These are phyloP conservation scores for Hemileia vastatrix DNA, from an alignment of 1,284 basidiomycete genomes.

Conservation along the genomic window DNA sequence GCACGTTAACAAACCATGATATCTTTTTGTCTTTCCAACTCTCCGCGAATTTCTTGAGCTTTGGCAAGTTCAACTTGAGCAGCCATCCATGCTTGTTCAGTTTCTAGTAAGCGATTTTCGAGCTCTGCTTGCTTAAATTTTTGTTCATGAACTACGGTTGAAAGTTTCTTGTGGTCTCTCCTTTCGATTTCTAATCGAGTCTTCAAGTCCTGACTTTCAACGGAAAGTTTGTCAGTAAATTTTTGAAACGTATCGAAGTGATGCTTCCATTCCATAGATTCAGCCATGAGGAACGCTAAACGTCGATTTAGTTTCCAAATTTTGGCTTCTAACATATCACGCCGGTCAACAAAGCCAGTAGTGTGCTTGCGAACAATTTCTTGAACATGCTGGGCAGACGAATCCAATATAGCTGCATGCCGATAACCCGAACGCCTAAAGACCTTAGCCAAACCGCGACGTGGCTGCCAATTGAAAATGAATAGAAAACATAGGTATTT, in stretches of 20 bases:
- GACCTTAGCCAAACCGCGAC: conserved; percentile 10
- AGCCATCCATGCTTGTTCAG: conserved; percentile 25
- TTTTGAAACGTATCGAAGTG: conserved; percentile 21
- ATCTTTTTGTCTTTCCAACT: conserved; percentile 28
- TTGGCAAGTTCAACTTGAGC: conserved; percentile 25
- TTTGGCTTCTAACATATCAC: conserved; percentile 29
- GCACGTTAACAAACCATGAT: conserved; percentile 25
- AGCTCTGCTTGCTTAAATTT: conserved; percentile 27
- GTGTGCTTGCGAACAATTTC: conserved; percentile 29
- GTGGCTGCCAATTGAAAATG: not conserved
- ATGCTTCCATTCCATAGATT: conserved; percentile 24
- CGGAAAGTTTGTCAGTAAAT: conserved; percentile 30
- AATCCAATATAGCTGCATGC: conserved; percentile 24
- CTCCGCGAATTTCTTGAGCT: conserved; percentile 24
- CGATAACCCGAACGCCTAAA: conserved; percentile 19
- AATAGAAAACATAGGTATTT: not conserved
- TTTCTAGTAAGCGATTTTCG: conserved; percentile 14
- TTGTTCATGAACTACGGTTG: conserved; percentile 24
- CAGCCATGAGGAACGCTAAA: conserved; percentile 19
- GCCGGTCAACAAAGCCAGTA: conserved; percentile 27
- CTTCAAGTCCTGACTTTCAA: conserved; percentile 27
- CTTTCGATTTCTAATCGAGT: conserved; percentile 30
- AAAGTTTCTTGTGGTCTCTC: conserved; percentile 27
- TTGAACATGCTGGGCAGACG: conserved; percentile 28
- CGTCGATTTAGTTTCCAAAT: conserved; percentile 23